Evolutionary conservation across 108 stramenopile genomes (phyloP), one percentile per base, ranked within the genome.

Genomic region (Heterococcus sp.): DNA sequence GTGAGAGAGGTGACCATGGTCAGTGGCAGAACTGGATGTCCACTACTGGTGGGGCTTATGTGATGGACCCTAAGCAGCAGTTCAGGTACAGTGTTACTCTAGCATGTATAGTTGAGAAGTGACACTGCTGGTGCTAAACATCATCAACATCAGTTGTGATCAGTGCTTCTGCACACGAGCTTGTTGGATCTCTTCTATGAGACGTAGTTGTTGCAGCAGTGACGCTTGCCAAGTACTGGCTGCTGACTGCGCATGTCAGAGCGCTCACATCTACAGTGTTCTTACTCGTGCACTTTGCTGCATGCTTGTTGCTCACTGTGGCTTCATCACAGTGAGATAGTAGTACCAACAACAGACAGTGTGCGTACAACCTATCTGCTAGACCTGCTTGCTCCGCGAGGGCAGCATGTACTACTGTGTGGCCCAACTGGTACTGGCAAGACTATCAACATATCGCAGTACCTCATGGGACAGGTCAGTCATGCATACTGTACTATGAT

Each of bases 361-460:
- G 88, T 90, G 8, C 83, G 89, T 11, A 90, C 87, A 73, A 91
- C 89, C 2, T 90, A 75, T 64, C 34, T 91, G 58, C 84, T 89
- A 2, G 86, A 88, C 66, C 27, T 86, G 29, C 73, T 91, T 39
- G 29, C 89, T n/a, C 46, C 76, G 65, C 88, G 90, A 37, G 38
- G 81, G 37, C 87, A 90, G 66, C 89, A 90, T 82, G 72, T 87
- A 27, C 75, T 91, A 40, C 88, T 90, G 70, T 89, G 88, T 26
- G 91, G 90, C n/a, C 87, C 86, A 0, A 90, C 90, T 26, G 90
- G 90, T 8, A 90, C 91, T 1, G 90, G 91, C 14, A 91, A 91
- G 78, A 91, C 91, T 2, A 87, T 91, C 33, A 91, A 89, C 72
- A 90, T 90, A 58, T 74, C 84, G 66, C 88, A 90, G 65, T 75